Conservation (phyloP, 2,329 filamentous ascomycete genomes). For the Endothia cerciana region DNA sequence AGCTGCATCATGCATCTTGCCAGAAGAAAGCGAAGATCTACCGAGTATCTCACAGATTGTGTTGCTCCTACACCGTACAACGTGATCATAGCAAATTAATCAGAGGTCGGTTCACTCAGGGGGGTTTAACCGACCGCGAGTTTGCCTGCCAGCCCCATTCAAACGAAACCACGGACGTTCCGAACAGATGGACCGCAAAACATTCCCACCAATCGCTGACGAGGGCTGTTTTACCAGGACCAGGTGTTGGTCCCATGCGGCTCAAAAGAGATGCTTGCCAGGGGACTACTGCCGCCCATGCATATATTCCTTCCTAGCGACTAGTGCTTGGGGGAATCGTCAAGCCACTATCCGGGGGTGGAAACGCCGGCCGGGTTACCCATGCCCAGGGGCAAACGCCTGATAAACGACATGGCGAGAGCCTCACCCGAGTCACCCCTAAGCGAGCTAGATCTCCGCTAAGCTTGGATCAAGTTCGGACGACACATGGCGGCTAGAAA, state of each 20-base stretch:
- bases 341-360: constrained; percentile 15
- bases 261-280: constrained; percentile 5
- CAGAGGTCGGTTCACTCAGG: neutral
- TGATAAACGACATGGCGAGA: constrained; percentile 9
- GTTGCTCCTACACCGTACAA: too few species aligned
- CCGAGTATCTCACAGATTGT: neutral
- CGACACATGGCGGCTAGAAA: constrained; percentile 25
- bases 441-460: constrained; percentile 12
- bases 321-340: neutral
- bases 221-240: constrained; percentile 9
- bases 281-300: too few species aligned
- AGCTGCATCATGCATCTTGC: neutral
- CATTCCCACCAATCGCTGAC: constrained; percentile 25
- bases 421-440: constrained; percentile 4
- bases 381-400: constrained; percentile 18
- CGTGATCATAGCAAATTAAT: neutral
- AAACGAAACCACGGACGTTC: constrained; percentile 27
- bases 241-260: constrained; percentile 1
- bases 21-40: neutral
- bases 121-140: neutral
- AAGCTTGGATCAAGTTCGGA: constrained; percentile 8
- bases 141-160: constrained; percentile 12
- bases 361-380: constrained; percentile 14
- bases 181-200: constrained; percentile 16
- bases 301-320: neutral